These are phyloP conservation scores for Alternaria triticina DNA, from an alignment of 2,329 filamentous ascomycete species.

Conservation along the genomic window DNA sequence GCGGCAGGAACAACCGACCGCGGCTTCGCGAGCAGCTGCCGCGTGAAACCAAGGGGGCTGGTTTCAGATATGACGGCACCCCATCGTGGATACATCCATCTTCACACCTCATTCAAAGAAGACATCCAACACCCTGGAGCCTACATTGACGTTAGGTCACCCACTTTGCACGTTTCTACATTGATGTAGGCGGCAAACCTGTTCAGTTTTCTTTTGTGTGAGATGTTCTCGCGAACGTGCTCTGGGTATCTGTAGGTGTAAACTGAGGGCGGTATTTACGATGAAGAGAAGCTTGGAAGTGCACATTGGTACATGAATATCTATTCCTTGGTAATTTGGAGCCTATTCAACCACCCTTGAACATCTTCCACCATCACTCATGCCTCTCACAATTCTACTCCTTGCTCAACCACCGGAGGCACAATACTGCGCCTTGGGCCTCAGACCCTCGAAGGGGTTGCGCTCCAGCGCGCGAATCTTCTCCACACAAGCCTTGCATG, in stretches of 20 bases:
- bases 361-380: neutral
- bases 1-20: neutral
- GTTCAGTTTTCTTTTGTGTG: neutral
- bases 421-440: neutral
- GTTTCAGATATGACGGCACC: neutral
- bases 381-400: neutral
- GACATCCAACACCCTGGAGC: neutral
- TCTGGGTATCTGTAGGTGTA: neutral
- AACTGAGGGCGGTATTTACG: neutral
- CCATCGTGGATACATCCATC: neutral
- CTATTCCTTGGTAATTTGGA: neutral
- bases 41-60: neutral
- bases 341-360: neutral
- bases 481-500: constrained; percentile 13
- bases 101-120: neutral
- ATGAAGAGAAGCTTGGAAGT: neutral
- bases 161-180: neutral
- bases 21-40: neutral
- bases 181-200: neutral
- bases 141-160: neutral
- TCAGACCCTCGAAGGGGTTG: neutral
- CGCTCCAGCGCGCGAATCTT: constrained; percentile 4
- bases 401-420: neutral
- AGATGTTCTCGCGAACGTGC: neutral
- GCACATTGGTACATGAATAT: neutral